phyloP scores from a whole-genome alignment of 257 asterid genomes.

The Scutellaria barbata region DNA sequence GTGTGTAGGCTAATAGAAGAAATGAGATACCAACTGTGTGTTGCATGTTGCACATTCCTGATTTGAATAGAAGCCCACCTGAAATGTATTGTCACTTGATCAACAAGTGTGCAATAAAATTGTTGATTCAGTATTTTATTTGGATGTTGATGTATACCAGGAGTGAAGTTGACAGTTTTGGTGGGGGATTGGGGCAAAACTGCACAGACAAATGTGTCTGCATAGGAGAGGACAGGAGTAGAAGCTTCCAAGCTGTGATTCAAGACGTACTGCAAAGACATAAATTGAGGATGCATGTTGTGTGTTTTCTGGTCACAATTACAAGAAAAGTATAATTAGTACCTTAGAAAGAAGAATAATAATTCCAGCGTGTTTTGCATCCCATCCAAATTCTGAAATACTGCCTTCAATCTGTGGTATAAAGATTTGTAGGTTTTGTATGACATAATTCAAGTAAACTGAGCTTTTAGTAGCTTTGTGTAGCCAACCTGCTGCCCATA shows the following conservation, averaged over 20 bases:
- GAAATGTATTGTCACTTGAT: background rate
- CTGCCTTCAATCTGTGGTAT: constrained; percentile 36
- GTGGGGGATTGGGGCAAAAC: constrained; percentile 52
- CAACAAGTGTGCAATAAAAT: too few relatives aligned
- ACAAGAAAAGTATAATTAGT: background rate
- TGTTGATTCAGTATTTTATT: too few relatives aligned
- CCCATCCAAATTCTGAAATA: constrained; percentile 58
- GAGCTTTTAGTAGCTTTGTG: constrained; percentile 47
- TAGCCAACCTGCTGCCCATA: constrained; percentile 60
- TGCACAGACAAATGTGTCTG: constrained; percentile 43
- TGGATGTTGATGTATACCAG: constrained; percentile 33
- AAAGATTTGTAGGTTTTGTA: constrained; percentile 37
- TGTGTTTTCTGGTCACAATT: background rate
- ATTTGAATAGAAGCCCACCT: constrained; percentile 37
- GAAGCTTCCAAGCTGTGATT: constrained; percentile 28
- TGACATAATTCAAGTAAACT: constrained; percentile 40
- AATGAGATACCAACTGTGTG: constrained; percentile 43
- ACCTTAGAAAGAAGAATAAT: constrained; percentile 56
- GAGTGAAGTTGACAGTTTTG: constrained; percentile 33
- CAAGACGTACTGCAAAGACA: constrained; percentile 34
- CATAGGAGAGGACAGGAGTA: constrained; percentile 45
- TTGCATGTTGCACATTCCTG: constrained; percentile 46
- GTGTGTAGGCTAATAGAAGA: constrained; percentile 46
- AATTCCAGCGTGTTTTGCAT: constrained; percentile 61
- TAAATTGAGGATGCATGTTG: background rate